A percentile compares a stretch with the other conserved stretches of the same genome.
Evolutionary conservation across 768 basidiomycete genomes (phyloP).

Genomic region (Rhizopogon salebrosus): DNA sequence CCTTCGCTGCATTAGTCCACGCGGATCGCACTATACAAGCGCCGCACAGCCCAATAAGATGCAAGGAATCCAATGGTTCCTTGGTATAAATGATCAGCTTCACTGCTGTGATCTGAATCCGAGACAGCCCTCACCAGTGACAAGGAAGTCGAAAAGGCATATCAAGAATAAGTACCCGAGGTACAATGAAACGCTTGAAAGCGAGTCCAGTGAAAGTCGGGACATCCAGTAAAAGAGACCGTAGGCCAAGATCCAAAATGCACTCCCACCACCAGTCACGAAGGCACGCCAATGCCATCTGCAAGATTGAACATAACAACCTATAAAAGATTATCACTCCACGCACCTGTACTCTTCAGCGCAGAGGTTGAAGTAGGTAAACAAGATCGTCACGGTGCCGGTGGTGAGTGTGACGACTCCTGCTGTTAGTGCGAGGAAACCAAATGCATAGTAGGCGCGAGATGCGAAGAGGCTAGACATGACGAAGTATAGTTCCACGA

Average conservation of each 20-base stretch:
- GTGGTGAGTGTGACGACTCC: conserved; percentile 80
- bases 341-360: conserved; percentile 88
- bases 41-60: conserved; percentile 85
- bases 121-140: conserved; percentile 57
- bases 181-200: conserved; percentile 79
- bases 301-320: background rate
- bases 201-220: conserved; percentile 77
- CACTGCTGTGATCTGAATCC: background rate
- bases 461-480: conserved; percentile 89
- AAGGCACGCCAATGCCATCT: conserved; percentile 98
- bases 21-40: conserved; percentile 77
- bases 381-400: conserved; percentile 85
- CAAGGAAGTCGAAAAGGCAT: conserved; percentile 78
- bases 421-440: conserved; percentile 86
- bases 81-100: conserved; percentile 20
- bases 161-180: conserved; percentile 87
- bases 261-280: conserved; percentile 85
- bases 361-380: conserved; percentile 87
- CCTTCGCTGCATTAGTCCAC: conserved; percentile 45
- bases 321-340: background rate
- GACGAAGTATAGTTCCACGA: conserved; percentile 92
- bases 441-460: conserved; percentile 93
- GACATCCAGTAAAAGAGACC: conserved; percentile 87
- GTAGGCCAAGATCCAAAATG: conserved; percentile 80
- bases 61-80: conserved; percentile 91